Percentiles rank a stretch among this genome's conserved stretches.
phyloP scores from a whole-genome alignment of 805 yeast genomes.

The Metschnikowia henanensis region DNA sequence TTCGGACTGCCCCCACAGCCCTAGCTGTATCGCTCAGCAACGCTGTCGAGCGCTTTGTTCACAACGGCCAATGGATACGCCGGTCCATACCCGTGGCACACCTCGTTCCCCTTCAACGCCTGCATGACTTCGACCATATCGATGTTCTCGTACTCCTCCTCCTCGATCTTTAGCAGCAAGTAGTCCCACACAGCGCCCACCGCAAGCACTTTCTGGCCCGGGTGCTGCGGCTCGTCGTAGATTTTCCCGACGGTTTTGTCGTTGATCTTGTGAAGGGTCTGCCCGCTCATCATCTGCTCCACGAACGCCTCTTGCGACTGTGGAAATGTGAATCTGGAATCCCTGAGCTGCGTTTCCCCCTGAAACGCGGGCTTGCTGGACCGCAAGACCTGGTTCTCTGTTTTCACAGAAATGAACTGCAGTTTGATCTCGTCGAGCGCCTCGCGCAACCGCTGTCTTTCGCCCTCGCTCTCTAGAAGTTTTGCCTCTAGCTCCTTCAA shows the following conservation, averaged over 20 bases:
- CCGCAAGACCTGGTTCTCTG: conserved; percentile 61
- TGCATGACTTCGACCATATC: conserved; percentile 62
- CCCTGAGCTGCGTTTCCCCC: background rate
- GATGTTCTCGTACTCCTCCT: conserved; percentile 45
- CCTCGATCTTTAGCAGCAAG: conserved; percentile 47
- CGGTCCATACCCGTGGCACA: conserved; percentile 80
- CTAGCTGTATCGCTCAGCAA: conserved; percentile 4
- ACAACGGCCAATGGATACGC: conserved; percentile 52
- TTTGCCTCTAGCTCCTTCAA: conserved; percentile 65
- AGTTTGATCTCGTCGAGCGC: conserved; percentile 53
- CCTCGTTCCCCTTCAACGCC: conserved; percentile 62
- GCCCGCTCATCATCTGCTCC: conserved; percentile 26
- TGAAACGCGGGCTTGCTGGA: conserved; percentile 9
- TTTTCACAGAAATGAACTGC: conserved; percentile 54
- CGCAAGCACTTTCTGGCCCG: conserved; percentile 56
- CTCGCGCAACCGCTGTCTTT: conserved; percentile 44
- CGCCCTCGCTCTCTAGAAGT: conserved; percentile 56
- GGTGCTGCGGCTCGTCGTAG: conserved; percentile 36
- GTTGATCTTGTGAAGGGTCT: conserved; percentile 22
- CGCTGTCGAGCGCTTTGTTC: conserved; percentile 24
- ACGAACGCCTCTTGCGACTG: conserved; percentile 35
- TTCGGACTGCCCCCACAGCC: no score
- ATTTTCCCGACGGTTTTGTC: conserved; percentile 25
- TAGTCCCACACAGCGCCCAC: conserved; percentile 86
- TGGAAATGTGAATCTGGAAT: conserved; percentile 35